Evolutionary conservation across 2,329 filamentous ascomycete genomes (phyloP).

Genomic region (Chrysoporthe cubensis): DNA sequence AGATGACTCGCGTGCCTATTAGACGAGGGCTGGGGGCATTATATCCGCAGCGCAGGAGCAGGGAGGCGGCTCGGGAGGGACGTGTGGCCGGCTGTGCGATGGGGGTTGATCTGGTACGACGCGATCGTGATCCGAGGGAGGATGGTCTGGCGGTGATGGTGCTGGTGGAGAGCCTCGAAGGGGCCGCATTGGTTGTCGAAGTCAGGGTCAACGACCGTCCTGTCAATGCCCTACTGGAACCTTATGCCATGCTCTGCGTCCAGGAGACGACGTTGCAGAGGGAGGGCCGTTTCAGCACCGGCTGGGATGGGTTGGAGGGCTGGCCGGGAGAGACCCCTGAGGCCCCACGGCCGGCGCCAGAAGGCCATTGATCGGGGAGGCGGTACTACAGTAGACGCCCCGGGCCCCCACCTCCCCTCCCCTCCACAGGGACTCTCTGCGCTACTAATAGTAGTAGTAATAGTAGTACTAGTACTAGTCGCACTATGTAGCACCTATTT

Average conservation of each 20-base stretch:
- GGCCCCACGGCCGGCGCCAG: neutral
- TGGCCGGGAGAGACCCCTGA: conserved; percentile 1
- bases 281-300: conserved; percentile 11
- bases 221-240: conserved; percentile 7
- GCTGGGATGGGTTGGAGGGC: conserved; percentile 5
- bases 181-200: neutral
- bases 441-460: neutral
- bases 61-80: conserved; percentile 4
- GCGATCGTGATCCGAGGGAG: conserved; percentile 25
- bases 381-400: neutral
- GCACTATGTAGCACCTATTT: too few relatives aligned
- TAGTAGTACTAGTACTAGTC: neutral
- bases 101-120: conserved; percentile 21
- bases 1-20: conserved; percentile 24
- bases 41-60: conserved; percentile 11
- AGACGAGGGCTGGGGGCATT: conserved; percentile 23
- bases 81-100: conserved; percentile 10
- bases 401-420: neutral
- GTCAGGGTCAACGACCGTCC: neutral
- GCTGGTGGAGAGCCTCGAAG: conserved; percentile 7
- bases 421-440: neutral
- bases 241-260: conserved; percentile 2
- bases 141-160: conserved; percentile 8
- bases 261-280: conserved; percentile 15
- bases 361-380: conserved; percentile 1